phyloP scores from a whole-genome alignment of 2,329 filamentous ascomycete genomes.

The Blastomyces silverae region DNA sequence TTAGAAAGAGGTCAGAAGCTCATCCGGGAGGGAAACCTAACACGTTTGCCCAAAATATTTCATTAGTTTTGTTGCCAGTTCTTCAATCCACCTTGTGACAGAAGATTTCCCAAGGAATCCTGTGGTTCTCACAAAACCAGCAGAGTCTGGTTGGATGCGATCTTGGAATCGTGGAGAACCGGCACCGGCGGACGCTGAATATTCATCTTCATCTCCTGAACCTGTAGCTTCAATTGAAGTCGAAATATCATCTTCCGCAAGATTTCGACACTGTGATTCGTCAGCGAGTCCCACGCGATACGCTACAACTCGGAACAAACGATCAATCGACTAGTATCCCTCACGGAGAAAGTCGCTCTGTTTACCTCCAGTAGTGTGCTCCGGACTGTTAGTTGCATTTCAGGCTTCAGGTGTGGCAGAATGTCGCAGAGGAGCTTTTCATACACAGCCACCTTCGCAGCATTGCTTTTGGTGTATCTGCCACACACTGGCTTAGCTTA shows the following conservation, averaged over 20 bases:
- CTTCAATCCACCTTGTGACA: slow-evolving; percentile 20
- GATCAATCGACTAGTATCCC: neutral
- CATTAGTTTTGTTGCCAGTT: slow-evolving; percentile 11
- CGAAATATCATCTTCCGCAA: slow-evolving; percentile 18
- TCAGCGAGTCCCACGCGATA: neutral
- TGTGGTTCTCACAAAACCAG: slow-evolving; percentile 10
- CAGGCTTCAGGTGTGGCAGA: slow-evolving; percentile 18
- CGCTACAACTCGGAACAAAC: neutral
- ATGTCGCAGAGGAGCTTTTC: slow-evolving; percentile 21
- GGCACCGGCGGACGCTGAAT: slow-evolving; percentile 15
- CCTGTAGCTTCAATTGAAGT: slow-evolving; percentile 13
- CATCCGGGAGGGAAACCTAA: slow-evolving; percentile 9
- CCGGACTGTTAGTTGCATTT: slow-evolving; percentile 20
- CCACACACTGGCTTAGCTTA: slow-evolving; percentile 1
- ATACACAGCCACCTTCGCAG: slow-evolving; percentile 21
- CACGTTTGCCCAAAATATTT: slow-evolving; percentile 14
- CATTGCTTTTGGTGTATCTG: slow-evolving; percentile 21
- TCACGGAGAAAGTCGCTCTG: neutral
- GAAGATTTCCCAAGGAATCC: slow-evolving; percentile 23
- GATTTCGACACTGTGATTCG: slow-evolving; percentile 13
- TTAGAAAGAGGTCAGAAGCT: neutral
- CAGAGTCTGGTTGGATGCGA: slow-evolving; percentile 14
- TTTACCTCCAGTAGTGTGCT: slow-evolving; percentile 21
- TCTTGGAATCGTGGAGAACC: slow-evolving; percentile 19
- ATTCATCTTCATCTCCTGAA: slow-evolving; percentile 21